Evolutionary conservation across 2,329 filamentous ascomycete species (phyloP), one percentile per base, ranked within the genome.

Genomic region (Arthrobotrys sinensis): DNA sequence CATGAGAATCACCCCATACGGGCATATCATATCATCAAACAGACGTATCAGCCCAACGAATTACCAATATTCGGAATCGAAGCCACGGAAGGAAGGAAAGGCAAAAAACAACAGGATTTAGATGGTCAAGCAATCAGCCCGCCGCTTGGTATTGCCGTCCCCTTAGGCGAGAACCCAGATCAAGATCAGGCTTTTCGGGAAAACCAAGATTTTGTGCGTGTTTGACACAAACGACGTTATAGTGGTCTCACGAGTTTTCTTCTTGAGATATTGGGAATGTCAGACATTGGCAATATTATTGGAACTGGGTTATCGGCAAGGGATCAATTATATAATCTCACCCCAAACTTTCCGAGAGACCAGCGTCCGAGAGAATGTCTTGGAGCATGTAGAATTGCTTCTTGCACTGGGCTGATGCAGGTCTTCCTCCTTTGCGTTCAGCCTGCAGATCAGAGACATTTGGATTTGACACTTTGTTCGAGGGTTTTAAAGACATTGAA

Each of bases 371-470:
- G 10, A 24, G 32, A 71, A 71, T 60, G 28, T 63, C 57, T 63
- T 63, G 21, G 53, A 4, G 12, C 36, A 38, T 38, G 8, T 38
- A 38, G 43, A 48, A 55, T 69, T 69, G 66, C 66, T 70, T 66
- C 32, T 72, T 65, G 34, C 40, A 43, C 36, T 73, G 69, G 69
- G 69, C 69, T 73, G 69, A 73, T 73, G 69, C 69, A 73, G 69
- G 69, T 73, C 60, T 70, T 64, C 45, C 40, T 38, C 46, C 24
- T 64, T 36, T 55, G 55, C 55, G 7, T 71, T 50, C 50, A 66
- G 60, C 60, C 69, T 66, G 69, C 62, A 66, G 48, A 60, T 73
- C 69, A 73, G 69, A 73, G 69, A 73, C 69, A 73, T 73, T 65
- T 40, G 48, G 45, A 48, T 72, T 73, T 73, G 48, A 66, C 55